phyloP scores from a whole-genome alignment of 352 stramenopile species.

The Phytopythium kandeliae region DNA sequence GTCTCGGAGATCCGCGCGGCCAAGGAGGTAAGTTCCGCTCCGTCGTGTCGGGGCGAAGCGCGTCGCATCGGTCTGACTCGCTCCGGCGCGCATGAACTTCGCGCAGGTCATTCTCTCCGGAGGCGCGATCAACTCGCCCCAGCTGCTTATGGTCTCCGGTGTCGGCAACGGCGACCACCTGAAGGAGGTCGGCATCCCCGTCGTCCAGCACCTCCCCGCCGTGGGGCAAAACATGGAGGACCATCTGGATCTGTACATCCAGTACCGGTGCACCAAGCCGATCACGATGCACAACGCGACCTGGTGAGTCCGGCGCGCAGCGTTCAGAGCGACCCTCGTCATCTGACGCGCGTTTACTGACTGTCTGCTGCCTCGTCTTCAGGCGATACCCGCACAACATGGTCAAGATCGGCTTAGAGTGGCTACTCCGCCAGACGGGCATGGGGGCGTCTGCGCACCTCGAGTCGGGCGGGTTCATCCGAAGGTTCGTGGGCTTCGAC shows the following conservation, averaged over 20 bases:
- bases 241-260: slow-evolving; percentile 85
- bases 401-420: slow-evolving; percentile 79
- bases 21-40: slow-evolving; percentile 47
- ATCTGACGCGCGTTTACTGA: not conserved
- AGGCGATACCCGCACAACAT: slow-evolving; percentile 87
- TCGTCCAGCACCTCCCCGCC: slow-evolving; percentile 71
- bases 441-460: slow-evolving; percentile 76
- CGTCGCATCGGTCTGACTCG: no score
- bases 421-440: slow-evolving; percentile 64
- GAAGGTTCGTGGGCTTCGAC: slow-evolving; percentile 24
- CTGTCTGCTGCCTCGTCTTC: not conserved
- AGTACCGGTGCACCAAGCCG: slow-evolving; percentile 86
- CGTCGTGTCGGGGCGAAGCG: not conserved
- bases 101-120: slow-evolving; percentile 75
- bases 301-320: slow-evolving; percentile 22
- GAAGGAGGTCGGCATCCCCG: slow-evolving; percentile 62
- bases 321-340: not conserved
- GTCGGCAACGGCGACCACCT: slow-evolving; percentile 74
- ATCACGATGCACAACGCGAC: slow-evolving; percentile 89
- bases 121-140: slow-evolving; percentile 85
- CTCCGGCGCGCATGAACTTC: no score
- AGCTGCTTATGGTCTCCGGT: slow-evolving; percentile 86
- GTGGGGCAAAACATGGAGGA: slow-evolving; percentile 89
- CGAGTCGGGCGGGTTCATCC: slow-evolving; percentile 86
- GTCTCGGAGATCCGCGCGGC: slow-evolving; percentile 40